These are phyloP conservation scores for Pseudogymnoascus sp. DNA, from an alignment of 2,329 filamentous ascomycete species.

Conservation along the genomic window DNA sequence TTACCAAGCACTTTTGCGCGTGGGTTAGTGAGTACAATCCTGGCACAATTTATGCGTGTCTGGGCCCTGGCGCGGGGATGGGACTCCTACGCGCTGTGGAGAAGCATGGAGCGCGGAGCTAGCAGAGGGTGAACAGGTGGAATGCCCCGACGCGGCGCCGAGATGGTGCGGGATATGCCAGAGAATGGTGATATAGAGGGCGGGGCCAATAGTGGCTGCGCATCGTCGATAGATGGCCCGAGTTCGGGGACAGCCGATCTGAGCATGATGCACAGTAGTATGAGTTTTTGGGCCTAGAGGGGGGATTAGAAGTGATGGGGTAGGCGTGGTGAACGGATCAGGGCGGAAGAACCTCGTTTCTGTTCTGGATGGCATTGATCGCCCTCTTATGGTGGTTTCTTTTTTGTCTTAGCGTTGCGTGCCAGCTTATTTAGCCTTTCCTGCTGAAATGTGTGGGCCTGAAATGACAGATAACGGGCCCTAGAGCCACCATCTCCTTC, in stretches of 20 bases:
- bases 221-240: too few species aligned
- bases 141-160: too few species aligned
- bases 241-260: too few species aligned
- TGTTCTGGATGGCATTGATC: not conserved
- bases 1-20: not conserved
- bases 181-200: too few species aligned
- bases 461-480: not conserved
- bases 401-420: not conserved
- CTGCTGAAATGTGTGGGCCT: not conserved
- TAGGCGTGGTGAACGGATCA: too few species aligned
- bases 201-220: too few species aligned
- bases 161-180: too few species aligned
- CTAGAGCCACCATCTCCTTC: not conserved
- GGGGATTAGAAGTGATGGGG: too few species aligned
- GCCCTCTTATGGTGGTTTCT: not conserved
- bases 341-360: not conserved
- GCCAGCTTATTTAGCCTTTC: not conserved
- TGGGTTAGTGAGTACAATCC: not conserved
- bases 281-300: too few species aligned
- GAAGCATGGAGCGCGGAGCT: not conserved
- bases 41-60: not conserved
- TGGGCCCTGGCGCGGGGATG: not conserved
- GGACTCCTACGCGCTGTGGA: not conserved
- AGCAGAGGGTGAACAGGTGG: not conserved
- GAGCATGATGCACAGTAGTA: too few species aligned